Base-by-base conservation (phyloP, 2,329 filamentous ascomycete species). In the Stromatinia cepivora region DNA sequence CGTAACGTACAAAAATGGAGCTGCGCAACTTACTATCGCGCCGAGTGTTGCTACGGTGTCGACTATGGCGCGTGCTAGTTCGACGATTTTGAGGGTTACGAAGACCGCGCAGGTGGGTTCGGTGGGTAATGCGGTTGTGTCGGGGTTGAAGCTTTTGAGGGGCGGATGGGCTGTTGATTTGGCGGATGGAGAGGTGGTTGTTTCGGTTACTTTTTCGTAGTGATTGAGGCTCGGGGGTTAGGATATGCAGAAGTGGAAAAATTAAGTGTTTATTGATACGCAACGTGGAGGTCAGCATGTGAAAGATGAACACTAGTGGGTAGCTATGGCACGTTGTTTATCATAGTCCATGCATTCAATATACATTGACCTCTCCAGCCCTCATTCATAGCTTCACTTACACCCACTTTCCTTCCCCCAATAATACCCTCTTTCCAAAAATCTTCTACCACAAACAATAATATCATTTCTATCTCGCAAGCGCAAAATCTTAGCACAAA, bases 1-100 rank as follows among this genome's bases (percentile, higher is more conserved):
- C 20, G 79, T 85, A 34, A 76, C 69, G 0, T 84, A 81, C 68
- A 69, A 22, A 13, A 45, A n/a, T n/a, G 36, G 28, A 28, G 13
- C 11, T 15, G 50, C 70, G 4, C 8, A 39, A 22, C 31, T 73
- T 31, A 39, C 22, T 15, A 54, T 73, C n/a, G 71, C 54, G 20
- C 53, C 52, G 4, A 72, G 66, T 36, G 59, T 72, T n/a, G 13
- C n/a, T 22, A 56, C 54, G 10, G n/a, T 73, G 6, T 22, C 20
- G 3, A 57, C 9, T 0, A 66, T 69, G 70, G 64, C 59, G 4
- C 31, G 11, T 15, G 68, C 71, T 10, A 28, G 28, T 13, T 66
- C 58, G 20, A 62, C 70, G 0, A 63, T 73, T 31, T 54, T 72
- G 70, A 70, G 64, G 36, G 34, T 73, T 25, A 64, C 66, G 36